phyloP scores from a whole-genome alignment of 352 stramenopile genomes.

The Phytopythium sindhum region DNA sequence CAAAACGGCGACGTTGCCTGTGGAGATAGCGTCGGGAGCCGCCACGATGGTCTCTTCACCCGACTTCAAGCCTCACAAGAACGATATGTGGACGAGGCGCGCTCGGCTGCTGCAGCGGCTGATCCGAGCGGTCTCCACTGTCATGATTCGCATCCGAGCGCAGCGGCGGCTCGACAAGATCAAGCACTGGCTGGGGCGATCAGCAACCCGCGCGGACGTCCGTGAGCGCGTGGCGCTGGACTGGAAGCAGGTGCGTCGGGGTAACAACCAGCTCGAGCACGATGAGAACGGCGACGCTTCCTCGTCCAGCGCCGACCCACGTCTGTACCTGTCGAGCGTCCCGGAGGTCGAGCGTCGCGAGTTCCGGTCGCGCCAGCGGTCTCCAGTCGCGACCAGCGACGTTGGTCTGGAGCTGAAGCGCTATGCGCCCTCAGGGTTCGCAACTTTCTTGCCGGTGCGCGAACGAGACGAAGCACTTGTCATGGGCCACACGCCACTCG shows the following conservation, averaged over 20 bases:
- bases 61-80: conserved; percentile 87
- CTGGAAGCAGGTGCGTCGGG: conserved; percentile 26
- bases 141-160: conserved; percentile 62
- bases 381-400: not conserved
- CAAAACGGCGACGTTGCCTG: conserved; percentile 40
- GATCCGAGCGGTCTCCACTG: conserved; percentile 64
- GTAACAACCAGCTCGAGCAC: conserved; percentile 1
- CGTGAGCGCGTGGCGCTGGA: conserved; percentile 57
- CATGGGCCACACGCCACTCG: conserved; percentile 51
- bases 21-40: conserved; percentile 24
- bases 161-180: conserved; percentile 56
- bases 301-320: not conserved
- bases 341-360: conserved; percentile 38
- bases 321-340: conserved; percentile 44
- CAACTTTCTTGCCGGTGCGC: conserved; percentile 59
- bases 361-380: not conserved
- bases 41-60: conserved; percentile 16
- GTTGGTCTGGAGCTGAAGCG: conserved; percentile 42
- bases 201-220: conserved; percentile 48
- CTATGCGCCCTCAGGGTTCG: conserved; percentile 22
- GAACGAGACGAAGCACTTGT: conserved; percentile 66
- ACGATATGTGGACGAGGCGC: conserved; percentile 79
- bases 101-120: conserved; percentile 68
- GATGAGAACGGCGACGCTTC: not conserved
- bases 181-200: conserved; percentile 43